A percentile compares a stretch with the other conserved stretches of the same genome.
Evolutionary conservation across 2,329 filamentous ascomycete species (phyloP).

Genomic region (Orbilia javanica): DNA sequence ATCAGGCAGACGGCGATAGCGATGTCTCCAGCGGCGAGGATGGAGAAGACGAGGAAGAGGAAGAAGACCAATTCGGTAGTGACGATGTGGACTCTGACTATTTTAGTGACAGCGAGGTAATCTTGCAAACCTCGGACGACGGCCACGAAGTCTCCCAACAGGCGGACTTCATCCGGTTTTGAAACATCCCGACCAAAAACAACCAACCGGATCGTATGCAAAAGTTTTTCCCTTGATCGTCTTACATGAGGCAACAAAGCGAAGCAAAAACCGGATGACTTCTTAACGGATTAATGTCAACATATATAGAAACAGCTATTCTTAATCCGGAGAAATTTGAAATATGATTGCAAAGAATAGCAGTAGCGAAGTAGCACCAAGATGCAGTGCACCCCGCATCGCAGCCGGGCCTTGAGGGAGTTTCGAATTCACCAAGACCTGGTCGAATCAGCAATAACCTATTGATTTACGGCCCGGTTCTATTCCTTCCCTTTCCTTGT

Average conservation of each 20-base stretch:
- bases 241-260: slow-evolving; percentile 29
- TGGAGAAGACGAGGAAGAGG: slow-evolving; percentile 77
- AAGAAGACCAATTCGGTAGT: slow-evolving; percentile 73
- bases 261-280: slow-evolving; percentile 26
- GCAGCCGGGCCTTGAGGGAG: slow-evolving; percentile 23
- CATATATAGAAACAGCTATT: slow-evolving; percentile 58
- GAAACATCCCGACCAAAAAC: slow-evolving; percentile 34
- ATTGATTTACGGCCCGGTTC: slow-evolving; percentile 26
- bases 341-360: slow-evolving; percentile 34
- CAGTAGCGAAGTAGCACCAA: slow-evolving; percentile 37
- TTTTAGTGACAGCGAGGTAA: slow-evolving; percentile 69
- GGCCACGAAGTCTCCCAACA: slow-evolving; percentile 69
- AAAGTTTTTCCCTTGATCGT: slow-evolving; percentile 27
- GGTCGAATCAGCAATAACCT: slow-evolving; percentile 27
- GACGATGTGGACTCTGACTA: slow-evolving; percentile 83
- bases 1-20: slow-evolving; percentile 63
- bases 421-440: slow-evolving; percentile 30
- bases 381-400: slow-evolving; percentile 37
- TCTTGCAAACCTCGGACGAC: slow-evolving; percentile 61
- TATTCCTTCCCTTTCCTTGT: slow-evolving; percentile 19
- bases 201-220: slow-evolving; percentile 43
- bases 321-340: slow-evolving; percentile 57
- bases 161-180: slow-evolving; percentile 70
- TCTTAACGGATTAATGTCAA: slow-evolving; percentile 47
- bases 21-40: slow-evolving; percentile 66